Evolutionary conservation across 306 rosid species (phyloP), one percentile per base, ranked within the genome.

Genomic region (Calophaca sinica): DNA sequence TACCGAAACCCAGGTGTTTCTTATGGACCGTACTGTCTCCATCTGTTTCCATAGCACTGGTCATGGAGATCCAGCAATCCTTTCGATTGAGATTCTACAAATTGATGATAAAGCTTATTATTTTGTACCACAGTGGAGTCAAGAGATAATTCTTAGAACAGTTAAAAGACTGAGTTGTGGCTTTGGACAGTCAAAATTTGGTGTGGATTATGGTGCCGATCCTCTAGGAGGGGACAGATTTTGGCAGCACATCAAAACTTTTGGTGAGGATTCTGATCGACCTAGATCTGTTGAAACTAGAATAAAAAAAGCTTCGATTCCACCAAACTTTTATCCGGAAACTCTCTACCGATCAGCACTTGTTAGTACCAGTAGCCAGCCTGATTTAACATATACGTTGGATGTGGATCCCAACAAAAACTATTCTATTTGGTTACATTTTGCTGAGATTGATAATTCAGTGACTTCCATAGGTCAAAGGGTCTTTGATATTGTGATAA

Each of bases 11-110:
- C 86, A 63, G 31, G 86, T 90, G 48, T 86, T 82, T 90, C 88
- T 94, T 68, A 74, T 4, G 49, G 86, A 92, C 75, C 86, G 88
- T 66, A 83, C 96, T 35, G 92, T 84, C 59, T 94, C 96, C 44
- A 69, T 94, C 64, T 94, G 99, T 83, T 94, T 94, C 44, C 99
- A 94, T 78, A 88, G 96, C 81, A 94, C 99, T 1, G 99, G 99
- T 59, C 99, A 94, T 70, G 99, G 99, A 59, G 99, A 92, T 87
- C 99, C 99, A n/a, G 87, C 97, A 28, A 84, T 94, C n/a, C 88
- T 94, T 81, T 84, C 99, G 4, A 85, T 94, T 62, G 97, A 92
- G 86, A 89, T 94, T 85, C 99, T 94, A 79, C 96, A 94, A 84
- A 75, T 94, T 52, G 89, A 90, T 81, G 84, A 81, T 62, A 75